Evolutionary conservation across 257 asterid genomes (phyloP).

Genomic region (Echites panduratus): DNA sequence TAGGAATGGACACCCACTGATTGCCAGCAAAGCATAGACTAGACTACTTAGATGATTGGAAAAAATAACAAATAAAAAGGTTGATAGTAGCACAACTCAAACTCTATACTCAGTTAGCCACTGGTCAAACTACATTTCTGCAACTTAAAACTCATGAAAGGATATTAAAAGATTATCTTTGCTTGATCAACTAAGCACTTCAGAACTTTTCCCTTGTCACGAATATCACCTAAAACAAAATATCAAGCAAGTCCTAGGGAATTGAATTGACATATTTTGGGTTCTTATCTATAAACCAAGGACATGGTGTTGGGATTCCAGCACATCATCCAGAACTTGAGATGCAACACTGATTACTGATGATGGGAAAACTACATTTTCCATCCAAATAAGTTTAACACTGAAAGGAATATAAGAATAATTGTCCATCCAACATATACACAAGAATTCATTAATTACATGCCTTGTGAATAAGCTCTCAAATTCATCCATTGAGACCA

Average conservation of each 20-base stretch:
- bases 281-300: not conserved
- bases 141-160: not conserved
- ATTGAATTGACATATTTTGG: not conserved
- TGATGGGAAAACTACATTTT: too few relatives aligned
- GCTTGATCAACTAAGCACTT: not conserved
- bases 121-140: not conserved
- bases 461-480: conserved; percentile 72
- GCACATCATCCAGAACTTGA: too few relatives aligned
- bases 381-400: too few relatives aligned
- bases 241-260: not conserved
- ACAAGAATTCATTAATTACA: conserved; percentile 15
- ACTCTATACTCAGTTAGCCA: not conserved
- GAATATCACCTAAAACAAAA: not conserved
- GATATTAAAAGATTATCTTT: not conserved
- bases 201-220: not conserved
- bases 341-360: too few relatives aligned
- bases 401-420: too few relatives aligned
- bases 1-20: not conserved
- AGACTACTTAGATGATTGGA: not conserved
- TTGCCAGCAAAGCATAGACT: not conserved
- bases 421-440: conserved; percentile 3
- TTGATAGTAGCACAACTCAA: not conserved
- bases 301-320: not conserved
- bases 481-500: conserved; percentile 68
- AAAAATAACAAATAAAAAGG: not conserved